Conservation (phyloP, 176 grass and related monocot species). For the Oryza rufipogon region DNA sequence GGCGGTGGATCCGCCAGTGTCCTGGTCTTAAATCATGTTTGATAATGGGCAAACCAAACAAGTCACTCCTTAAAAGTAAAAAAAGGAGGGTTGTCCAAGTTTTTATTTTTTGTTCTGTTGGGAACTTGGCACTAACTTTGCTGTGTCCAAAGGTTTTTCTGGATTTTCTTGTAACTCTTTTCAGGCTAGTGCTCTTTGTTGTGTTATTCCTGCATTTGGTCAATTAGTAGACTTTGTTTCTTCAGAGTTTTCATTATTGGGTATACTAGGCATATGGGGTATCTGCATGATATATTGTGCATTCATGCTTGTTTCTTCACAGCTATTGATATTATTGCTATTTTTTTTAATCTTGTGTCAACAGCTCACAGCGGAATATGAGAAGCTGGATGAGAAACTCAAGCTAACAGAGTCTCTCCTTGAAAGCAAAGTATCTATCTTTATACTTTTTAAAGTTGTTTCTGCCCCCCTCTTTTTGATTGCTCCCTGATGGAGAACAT, state of each 20-base stretch:
- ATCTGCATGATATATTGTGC: background rate
- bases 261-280: background rate
- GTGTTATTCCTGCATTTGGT: background rate
- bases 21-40: slow-evolving; percentile 19
- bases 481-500: slow-evolving; percentile 31
- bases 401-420: slow-evolving; percentile 81
- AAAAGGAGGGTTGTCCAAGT: background rate
- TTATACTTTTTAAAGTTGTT: slow-evolving; percentile 14
- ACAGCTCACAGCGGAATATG: slow-evolving; percentile 69
- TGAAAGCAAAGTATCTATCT: slow-evolving; percentile 71
- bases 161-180: background rate
- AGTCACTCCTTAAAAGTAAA: background rate
- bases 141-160: background rate
- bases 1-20: no score
- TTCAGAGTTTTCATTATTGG: slow-evolving; percentile 3
- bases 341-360: slow-evolving; percentile 35
- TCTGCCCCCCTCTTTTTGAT: background rate
- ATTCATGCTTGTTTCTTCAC: background rate
- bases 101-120: slow-evolving; percentile 10
- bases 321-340: slow-evolving; percentile 7
- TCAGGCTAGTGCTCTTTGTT: slow-evolving; percentile 21
- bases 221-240: slow-evolving; percentile 3
- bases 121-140: background rate
- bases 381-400: slow-evolving; percentile 79
- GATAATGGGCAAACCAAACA: background rate